phyloP scores from a whole-genome alignment of 2,329 filamentous ascomycete genomes.

The Camptophora hylomeconis region DNA sequence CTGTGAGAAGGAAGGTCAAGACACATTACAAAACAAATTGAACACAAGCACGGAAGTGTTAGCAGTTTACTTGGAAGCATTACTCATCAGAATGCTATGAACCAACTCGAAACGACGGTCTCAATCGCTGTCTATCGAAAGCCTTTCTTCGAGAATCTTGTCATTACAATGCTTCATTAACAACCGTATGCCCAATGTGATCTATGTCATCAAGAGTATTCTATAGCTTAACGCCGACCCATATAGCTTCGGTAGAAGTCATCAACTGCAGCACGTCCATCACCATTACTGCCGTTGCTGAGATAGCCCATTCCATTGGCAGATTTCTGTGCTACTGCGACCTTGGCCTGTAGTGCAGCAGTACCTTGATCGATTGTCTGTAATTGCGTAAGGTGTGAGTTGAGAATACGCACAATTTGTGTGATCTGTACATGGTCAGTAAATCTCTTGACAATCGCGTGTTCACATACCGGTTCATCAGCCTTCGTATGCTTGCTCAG shows the following conservation, averaged over 20 bases:
- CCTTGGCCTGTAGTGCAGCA: constrained; percentile 67
- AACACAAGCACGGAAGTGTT: too few relatives aligned
- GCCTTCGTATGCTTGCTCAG: constrained; percentile 81
- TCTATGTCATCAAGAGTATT: too few relatives aligned
- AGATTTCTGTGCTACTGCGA: constrained; percentile 67
- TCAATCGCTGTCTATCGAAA: too few relatives aligned
- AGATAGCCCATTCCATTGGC: constrained; percentile 25
- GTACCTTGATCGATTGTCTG: constrained; percentile 89
- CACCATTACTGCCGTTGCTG: constrained; percentile 32
- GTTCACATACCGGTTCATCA: constrained; percentile 61
- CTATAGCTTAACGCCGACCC: constrained; percentile 55
- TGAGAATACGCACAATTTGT: constrained; percentile 90
- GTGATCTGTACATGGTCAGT: constrained; percentile 49
- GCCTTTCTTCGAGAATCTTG: too few relatives aligned
- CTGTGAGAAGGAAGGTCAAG: background rate
- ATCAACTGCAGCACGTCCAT: constrained; percentile 58
- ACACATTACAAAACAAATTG: background rate
- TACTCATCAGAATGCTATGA: too few relatives aligned
- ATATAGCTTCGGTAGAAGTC: constrained; percentile 86
- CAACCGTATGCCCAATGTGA: too few relatives aligned
- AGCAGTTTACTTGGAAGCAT: too few relatives aligned
- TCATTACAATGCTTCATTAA: too few relatives aligned
- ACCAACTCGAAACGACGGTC: too few relatives aligned
- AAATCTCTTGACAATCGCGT: constrained; percentile 8
- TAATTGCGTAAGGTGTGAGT: constrained; percentile 79